Percentiles rank a stretch among this genome's conserved stretches.
Conservation (phyloP, 441 rosid species). For the Viola pubescens region DNA sequence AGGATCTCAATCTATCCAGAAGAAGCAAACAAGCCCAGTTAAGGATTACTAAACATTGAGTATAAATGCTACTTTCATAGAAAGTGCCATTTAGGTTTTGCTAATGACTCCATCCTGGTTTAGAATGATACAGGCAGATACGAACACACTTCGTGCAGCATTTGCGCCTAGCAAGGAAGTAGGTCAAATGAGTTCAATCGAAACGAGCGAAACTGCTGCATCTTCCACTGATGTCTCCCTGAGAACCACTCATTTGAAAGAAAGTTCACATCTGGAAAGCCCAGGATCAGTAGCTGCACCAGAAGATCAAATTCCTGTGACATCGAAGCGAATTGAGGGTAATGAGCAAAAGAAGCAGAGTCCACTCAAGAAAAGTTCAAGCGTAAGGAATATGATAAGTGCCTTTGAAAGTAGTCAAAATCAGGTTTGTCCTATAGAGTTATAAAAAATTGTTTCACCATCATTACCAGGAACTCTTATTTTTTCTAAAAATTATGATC, state of each 20-base stretch:
- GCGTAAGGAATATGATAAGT: slow-evolving; percentile 71
- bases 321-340: slow-evolving; percentile 15
- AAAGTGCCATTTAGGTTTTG: slow-evolving; percentile 10
- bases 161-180: slow-evolving; percentile 10
- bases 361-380: slow-evolving; percentile 34
- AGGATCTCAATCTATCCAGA: slow-evolving; percentile 16
- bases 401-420: slow-evolving; percentile 52
- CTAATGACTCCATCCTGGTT: slow-evolving; percentile 30
- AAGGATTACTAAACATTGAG: slow-evolving; percentile 30
- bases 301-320: slow-evolving; percentile 13
- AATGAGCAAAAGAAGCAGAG: slow-evolving; percentile 22
- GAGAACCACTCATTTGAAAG: slow-evolving; percentile 16
- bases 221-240: slow-evolving; percentile 19
- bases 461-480: slow-evolving; percentile 1
- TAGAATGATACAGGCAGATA: slow-evolving; percentile 41
- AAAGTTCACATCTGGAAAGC: slow-evolving; percentile 9
- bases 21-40: slow-evolving; percentile 35
- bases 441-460: slow-evolving; percentile 1
- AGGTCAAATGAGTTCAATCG: slow-evolving; percentile 13
- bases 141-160: slow-evolving; percentile 18
- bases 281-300: slow-evolving; percentile 14
- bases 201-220: slow-evolving; percentile 16
- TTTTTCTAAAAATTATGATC: slow-evolving; percentile 11
- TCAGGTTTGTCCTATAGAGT: slow-evolving; percentile 40
- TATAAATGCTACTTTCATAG: slow-evolving; percentile 10